A percentile compares a stretch with the other conserved stretches of the same genome.
phyloP scores from a whole-genome alignment of 352 stramenopile species.

The Pythium volutum region DNA sequence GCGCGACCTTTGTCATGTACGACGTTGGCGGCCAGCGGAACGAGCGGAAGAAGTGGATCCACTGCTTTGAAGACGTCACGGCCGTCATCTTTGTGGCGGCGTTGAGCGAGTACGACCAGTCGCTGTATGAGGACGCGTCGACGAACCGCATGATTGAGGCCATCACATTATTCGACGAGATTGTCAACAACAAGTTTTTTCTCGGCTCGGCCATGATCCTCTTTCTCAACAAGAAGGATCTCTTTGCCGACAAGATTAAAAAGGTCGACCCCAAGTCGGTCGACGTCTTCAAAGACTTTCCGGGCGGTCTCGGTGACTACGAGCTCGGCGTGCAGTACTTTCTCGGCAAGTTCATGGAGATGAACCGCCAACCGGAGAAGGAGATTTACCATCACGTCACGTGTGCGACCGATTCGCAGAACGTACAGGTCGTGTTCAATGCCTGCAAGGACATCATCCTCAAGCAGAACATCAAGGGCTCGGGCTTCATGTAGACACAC shows the following conservation, averaged over 20 bases:
- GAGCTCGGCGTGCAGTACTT: slow-evolving; percentile 90
- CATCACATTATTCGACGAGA: slow-evolving; percentile 94
- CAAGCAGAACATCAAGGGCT: slow-evolving; percentile 92
- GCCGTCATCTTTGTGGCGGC: slow-evolving; percentile 96
- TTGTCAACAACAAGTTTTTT: slow-evolving; percentile 95
- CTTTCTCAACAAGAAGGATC: slow-evolving; percentile 97
- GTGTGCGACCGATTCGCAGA: slow-evolving; percentile 96
- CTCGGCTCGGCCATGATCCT: slow-evolving; percentile 93
- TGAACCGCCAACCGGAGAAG: slow-evolving; percentile 90
- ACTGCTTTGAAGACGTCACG: slow-evolving; percentile 96
- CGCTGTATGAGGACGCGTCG: slow-evolving; percentile 92
- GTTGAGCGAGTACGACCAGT: slow-evolving; percentile 94
- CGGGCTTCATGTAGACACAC: slow-evolving; percentile 77
- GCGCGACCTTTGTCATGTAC: slow-evolving; percentile 96
- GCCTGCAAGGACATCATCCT: slow-evolving; percentile 96
- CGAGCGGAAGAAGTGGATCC: slow-evolving; percentile 97
- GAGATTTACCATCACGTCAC: slow-evolving; percentile 96
- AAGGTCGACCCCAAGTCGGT: slow-evolving; percentile 90
- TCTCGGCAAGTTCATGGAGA: slow-evolving; percentile 93
- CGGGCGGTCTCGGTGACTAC: slow-evolving; percentile 77
- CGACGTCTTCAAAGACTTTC: slow-evolving; percentile 91
- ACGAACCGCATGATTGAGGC: slow-evolving; percentile 96
- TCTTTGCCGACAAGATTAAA: slow-evolving; percentile 97
- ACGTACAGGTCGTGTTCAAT: slow-evolving; percentile 96
- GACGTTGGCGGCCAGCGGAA: slow-evolving; percentile 96